Base-by-base conservation (phyloP, 1,284 basidiomycete genomes). In the Puccinia hordei region DNA sequence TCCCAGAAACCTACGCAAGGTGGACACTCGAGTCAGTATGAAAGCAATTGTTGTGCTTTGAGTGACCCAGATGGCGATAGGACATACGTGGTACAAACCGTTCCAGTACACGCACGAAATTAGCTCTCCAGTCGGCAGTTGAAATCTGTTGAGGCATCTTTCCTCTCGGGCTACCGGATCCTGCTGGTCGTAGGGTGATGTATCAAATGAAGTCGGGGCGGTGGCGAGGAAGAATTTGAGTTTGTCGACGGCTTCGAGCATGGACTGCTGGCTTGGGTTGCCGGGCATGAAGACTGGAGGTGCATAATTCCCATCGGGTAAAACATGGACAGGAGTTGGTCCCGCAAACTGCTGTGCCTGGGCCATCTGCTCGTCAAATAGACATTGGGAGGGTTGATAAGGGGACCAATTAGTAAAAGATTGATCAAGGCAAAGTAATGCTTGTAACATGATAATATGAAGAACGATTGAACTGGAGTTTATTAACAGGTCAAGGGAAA, bases 51-150 rank as follows among this genome's bases (percentile, higher is more conserved):
- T 19, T 6, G 17, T 22, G 44, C n/a, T 19, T 46, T 51, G 35
- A 46, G 24, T 44, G 17, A 77, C 30, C 13, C 15, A 61, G 30
- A 61, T 17, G 30, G 2, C 69, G 53, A 44, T 30, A 33, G 22
- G 2, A 79, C 86, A 80, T 73, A 87, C 87, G 85, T 95, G 92
- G 84, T 93, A 95, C 44, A 93, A 88, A 2, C 93, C 91, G 80
- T 91, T 90, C 94, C 94, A 96, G 38, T 93, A 89, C 13, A 95
- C 92, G 85, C 94, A 96, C 6, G 92, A 91, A 65, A 96, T 92
- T 83, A 91, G 91, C 86, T 96, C 94, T 75, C 92, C 90, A 81
- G 92, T 90, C 0, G 93, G 93, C 13, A 95, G 89, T 46, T 90
- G 88, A 85, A 95, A 95, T 46, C 92, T 89, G 83, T 93, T 92